Percentiles rank a stretch among this genome's conserved stretches.
Conservation (phyloP, 345 rosid species). For the Aethionema arabicum region DNA sequence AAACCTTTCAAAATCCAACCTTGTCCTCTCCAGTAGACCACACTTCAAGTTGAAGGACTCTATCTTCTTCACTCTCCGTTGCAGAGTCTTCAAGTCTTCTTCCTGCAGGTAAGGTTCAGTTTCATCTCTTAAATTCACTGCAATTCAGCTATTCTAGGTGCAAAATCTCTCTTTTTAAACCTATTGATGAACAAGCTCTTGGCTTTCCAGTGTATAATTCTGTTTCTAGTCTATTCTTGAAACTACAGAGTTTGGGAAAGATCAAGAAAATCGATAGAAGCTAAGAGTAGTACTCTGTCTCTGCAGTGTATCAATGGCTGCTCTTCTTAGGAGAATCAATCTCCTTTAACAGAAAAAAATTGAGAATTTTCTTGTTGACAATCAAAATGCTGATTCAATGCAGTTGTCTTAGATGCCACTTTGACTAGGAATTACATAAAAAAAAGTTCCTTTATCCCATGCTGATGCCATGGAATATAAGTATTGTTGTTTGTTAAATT, state of each 20-base stretch:
- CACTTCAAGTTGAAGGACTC: not conserved
- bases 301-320: not conserved
- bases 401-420: not conserved
- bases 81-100: slow-evolving; percentile 22
- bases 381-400: not conserved
- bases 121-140: too few relatives aligned
- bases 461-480: too few relatives aligned
- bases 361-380: not conserved
- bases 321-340: not conserved
- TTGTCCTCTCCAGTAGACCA: slow-evolving; percentile 21
- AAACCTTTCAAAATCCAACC: slow-evolving; percentile 31
- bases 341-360: not conserved
- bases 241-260: too few relatives aligned
- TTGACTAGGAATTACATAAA: too few relatives aligned
- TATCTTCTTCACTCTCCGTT: not conserved
- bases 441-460: too few relatives aligned
- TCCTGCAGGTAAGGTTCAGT: slow-evolving; percentile 33
- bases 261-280: too few relatives aligned
- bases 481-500: too few relatives aligned
- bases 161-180: not conserved
- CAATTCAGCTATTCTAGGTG: not conserved
- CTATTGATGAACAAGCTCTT: not conserved
- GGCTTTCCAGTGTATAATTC: too few relatives aligned
- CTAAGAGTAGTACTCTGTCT: too few relatives aligned
- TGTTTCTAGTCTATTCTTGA: too few relatives aligned